Evolutionary conservation across 2,329 filamentous ascomycete genomes (phyloP), one percentile per base, ranked within the genome.

Genomic region (Raffaelea albimanens): DNA sequence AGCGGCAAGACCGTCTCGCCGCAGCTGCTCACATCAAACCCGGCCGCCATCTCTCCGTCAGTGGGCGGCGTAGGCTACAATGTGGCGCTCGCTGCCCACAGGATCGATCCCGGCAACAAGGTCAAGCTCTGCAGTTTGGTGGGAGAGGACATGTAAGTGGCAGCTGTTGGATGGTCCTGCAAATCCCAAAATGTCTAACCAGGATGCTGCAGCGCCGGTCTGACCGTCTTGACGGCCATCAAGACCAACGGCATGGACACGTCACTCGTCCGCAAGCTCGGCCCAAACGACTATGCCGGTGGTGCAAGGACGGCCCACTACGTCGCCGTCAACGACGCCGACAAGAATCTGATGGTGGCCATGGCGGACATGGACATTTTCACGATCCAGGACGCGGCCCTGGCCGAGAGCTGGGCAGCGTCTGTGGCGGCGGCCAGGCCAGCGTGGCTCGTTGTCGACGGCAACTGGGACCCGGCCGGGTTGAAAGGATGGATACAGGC

Each of bases 311-410:
- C 91, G 2, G 88, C 90, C 1, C 89, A 96, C 62, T 97, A 97
- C 61, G 78, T 97, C 3, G 85, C 91, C 16, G 72, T 97, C 54
- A 98, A 97, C 61, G 86, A 94, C 59, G 71, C 72, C 1, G 79
- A 83, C 50, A 94, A 89, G 63, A 85, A 90, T 53, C 77, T 98
- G 2, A 75, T 90, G n/a, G 66, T 96, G 53, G 91, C 89, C 41
- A 95, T 96, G 87, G 90, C 91, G 4, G 93, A 97, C 61, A 96
- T 97, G 89, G 78, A 73, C 47, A 91, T 95, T 56, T 78, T 95
- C 43, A 75, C 80, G n/a, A 13, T n/a, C 21, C 22, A 40, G 13
- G 29, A 45, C 14, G 67, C 74, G 51, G 69, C 71, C 1, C 74
- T 76, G 52, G 63, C 72, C 0, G 61, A 70, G 9, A 67, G 75